Evolutionary conservation across 2,329 filamentous ascomycete genomes (phyloP).

Genomic region (Cryoendolithus antarcticus): DNA sequence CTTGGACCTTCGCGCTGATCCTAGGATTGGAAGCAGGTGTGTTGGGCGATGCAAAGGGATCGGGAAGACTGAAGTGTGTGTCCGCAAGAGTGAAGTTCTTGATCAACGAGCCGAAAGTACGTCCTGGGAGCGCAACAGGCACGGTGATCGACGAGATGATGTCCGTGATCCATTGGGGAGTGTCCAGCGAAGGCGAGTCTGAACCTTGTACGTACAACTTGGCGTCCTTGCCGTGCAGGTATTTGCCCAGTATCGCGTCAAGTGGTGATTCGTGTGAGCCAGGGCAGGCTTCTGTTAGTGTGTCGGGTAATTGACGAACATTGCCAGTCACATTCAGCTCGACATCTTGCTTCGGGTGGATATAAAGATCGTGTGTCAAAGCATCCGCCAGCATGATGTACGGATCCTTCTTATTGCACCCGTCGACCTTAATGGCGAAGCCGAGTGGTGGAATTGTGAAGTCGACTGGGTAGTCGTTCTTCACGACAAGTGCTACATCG

Average conservation of each 20-base stretch:
- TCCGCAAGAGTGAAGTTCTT: conserved; percentile 77
- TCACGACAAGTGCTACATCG: conserved; percentile 59
- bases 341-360: conserved; percentile 58
- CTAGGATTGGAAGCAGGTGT: conserved; percentile 61
- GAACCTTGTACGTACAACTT: conserved; percentile 76
- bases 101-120: conserved; percentile 69
- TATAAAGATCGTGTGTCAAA: conserved; percentile 51
- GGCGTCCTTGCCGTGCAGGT: conserved; percentile 67
- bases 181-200: conserved; percentile 49
- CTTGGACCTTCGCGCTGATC: conserved; percentile 72
- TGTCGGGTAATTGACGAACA: conserved; percentile 60
- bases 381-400: conserved; percentile 71
- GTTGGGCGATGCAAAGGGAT: conserved; percentile 63
- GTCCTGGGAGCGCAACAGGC: conserved; percentile 72
- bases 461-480: conserved; percentile 68
- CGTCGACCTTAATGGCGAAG: conserved; percentile 75
- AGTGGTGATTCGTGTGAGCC: conserved; percentile 68
- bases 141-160: conserved; percentile 72
- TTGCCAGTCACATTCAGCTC: conserved; percentile 58
- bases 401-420: conserved; percentile 59
- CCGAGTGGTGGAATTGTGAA: conserved; percentile 66
- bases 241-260: conserved; percentile 67
- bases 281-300: conserved; percentile 62
- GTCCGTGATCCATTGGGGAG: conserved; percentile 71
- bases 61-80: conserved; percentile 75